A percentile compares a stretch with the other conserved stretches of the same genome.
Evolutionary conservation across 495 filamentous ascomycete species (phyloP).

Genomic region (Rhizodiscina lignyota): DNA sequence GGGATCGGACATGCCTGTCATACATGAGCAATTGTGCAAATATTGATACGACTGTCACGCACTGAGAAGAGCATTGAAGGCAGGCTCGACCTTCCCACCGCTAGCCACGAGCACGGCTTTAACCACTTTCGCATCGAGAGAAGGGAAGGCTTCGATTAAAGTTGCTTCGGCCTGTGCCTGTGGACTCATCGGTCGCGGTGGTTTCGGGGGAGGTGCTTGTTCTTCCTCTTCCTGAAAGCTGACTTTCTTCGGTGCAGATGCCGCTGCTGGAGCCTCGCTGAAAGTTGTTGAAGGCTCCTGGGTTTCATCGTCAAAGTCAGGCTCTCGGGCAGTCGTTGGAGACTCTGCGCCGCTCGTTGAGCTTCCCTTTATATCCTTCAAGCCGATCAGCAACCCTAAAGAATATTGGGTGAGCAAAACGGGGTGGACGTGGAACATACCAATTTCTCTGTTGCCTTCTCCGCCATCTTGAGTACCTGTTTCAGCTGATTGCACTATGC

Average conservation of each 20-base stretch:
- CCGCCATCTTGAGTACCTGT: no score
- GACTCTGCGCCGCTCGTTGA: slow-evolving; percentile 58
- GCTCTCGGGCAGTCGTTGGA: slow-evolving; percentile 63
- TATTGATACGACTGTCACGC: slow-evolving; percentile 12
- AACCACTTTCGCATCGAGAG: slow-evolving; percentile 63
- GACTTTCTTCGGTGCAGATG: slow-evolving; percentile 18
- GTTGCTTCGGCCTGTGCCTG: slow-evolving; percentile 73
- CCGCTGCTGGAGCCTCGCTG: slow-evolving; percentile 23
- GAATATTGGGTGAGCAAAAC: no score
- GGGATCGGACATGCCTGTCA: slow-evolving; percentile 80
- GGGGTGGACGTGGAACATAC: no score
- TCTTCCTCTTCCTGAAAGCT: slow-evolving; percentile 23
- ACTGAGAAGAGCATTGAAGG: slow-evolving; percentile 91
- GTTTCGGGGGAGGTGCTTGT: slow-evolving; percentile 57
- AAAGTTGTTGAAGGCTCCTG: slow-evolving; percentile 37
- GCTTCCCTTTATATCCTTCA: no score
- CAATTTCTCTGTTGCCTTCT: no score
- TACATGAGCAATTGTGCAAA: neutral
- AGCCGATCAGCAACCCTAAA: no score
- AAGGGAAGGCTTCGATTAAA: slow-evolving; percentile 85
- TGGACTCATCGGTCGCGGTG: slow-evolving; percentile 68
- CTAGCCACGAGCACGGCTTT: slow-evolving; percentile 80
- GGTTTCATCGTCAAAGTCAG: slow-evolving; percentile 78
- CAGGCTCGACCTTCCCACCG: slow-evolving; percentile 74
- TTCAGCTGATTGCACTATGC: no score